These are phyloP conservation scores for Celoporthe dispersa DNA, from an alignment of 2,329 filamentous ascomycete species.

Conservation along the genomic window DNA sequence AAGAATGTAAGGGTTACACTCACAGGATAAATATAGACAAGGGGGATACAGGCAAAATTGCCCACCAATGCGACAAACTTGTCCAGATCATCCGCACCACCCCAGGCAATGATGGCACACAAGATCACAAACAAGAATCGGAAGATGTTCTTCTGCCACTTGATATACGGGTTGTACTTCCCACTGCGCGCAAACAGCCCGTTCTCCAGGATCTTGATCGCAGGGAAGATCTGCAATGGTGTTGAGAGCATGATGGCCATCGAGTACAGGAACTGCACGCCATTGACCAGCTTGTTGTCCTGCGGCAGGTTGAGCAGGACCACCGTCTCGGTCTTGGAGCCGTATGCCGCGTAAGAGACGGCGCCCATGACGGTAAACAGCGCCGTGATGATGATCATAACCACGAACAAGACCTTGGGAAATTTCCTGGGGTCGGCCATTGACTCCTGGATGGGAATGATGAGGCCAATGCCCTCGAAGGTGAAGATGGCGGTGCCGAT, in stretches of 20 bases:
- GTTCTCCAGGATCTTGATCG: conserved; percentile 95
- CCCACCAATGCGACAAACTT: conserved; percentile 97
- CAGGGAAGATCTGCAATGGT: conserved; percentile 94
- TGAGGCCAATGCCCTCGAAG: conserved; percentile 95
- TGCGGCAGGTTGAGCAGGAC: conserved; percentile 96
- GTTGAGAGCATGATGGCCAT: conserved; percentile 95
- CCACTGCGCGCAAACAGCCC: conserved; percentile 91
- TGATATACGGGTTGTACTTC: conserved; percentile 98
- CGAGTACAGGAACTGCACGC: conserved; percentile 96
- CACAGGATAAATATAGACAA: conserved; percentile 98
- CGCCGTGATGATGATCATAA: conserved; percentile 94
- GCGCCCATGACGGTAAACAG: conserved; percentile 92
- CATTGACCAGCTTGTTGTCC: conserved; percentile 93
- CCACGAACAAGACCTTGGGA: conserved; percentile 80
- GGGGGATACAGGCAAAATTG: conserved; percentile 95
- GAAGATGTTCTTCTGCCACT: conserved; percentile 99
- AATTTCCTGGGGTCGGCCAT: conserved; percentile 94
- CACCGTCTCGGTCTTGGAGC: conserved; percentile 93
- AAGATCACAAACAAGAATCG: conserved; percentile 89
- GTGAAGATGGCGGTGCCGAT: conserved; percentile 99
- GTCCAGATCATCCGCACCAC: conserved; percentile 88
- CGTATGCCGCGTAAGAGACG: conserved; percentile 93
- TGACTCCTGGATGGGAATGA: conserved; percentile 97
- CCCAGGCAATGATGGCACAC: conserved; percentile 88
- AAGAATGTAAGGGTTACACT: conserved; percentile 45